Conservation (phyloP, 2,329 filamentous ascomycete species). For the Aphanocladium album region DNA sequence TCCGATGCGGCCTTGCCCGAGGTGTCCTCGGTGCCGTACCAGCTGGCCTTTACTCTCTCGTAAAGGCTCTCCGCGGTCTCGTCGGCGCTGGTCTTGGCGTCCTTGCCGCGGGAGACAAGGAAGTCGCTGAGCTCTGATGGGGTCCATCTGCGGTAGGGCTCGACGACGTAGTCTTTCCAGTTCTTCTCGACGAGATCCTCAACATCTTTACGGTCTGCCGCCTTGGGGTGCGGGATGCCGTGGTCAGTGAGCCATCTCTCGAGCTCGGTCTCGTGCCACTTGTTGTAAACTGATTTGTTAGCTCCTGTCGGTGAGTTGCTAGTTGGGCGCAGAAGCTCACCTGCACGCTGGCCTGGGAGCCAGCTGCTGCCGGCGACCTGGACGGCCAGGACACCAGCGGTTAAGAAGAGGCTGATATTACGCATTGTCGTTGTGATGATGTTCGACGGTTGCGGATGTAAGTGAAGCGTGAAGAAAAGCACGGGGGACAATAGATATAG, state of each 20-base stretch:
- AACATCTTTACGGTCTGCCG: slow-evolving; percentile 91
- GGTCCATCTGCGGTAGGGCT: slow-evolving; percentile 76
- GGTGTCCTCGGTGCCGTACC: slow-evolving; percentile 75
- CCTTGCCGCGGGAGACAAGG: slow-evolving; percentile 64
- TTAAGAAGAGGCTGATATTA: slow-evolving; percentile 64
- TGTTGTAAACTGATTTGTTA: slow-evolving; percentile 73
- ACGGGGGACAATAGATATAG: slow-evolving; percentile 1
- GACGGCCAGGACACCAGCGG: slow-evolving; percentile 63
- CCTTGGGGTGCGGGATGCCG: slow-evolving; percentile 82
- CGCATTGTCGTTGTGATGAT: slow-evolving; percentile 56
- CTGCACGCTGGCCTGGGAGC: slow-evolving; percentile 70
- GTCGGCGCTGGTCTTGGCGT: slow-evolving; percentile 62
- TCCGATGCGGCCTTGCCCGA: slow-evolving; percentile 65
- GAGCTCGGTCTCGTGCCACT: slow-evolving; percentile 97
- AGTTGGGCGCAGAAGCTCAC: slow-evolving; percentile 42
- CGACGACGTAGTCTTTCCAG: slow-evolving; percentile 74
- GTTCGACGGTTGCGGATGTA: background rate
- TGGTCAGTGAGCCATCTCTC: slow-evolving; percentile 95
- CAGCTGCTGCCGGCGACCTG: slow-evolving; percentile 69
- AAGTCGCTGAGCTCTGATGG: slow-evolving; percentile 62
- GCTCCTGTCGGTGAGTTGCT: background rate
- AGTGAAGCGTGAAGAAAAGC: background rate
- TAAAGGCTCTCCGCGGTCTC: slow-evolving; percentile 65
- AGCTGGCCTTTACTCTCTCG: slow-evolving; percentile 64
- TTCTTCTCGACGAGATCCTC: slow-evolving; percentile 83